Evolutionary conservation across 768 basidiomycete species (phyloP).

Genomic region (Kwoniella botswanensis): DNA sequence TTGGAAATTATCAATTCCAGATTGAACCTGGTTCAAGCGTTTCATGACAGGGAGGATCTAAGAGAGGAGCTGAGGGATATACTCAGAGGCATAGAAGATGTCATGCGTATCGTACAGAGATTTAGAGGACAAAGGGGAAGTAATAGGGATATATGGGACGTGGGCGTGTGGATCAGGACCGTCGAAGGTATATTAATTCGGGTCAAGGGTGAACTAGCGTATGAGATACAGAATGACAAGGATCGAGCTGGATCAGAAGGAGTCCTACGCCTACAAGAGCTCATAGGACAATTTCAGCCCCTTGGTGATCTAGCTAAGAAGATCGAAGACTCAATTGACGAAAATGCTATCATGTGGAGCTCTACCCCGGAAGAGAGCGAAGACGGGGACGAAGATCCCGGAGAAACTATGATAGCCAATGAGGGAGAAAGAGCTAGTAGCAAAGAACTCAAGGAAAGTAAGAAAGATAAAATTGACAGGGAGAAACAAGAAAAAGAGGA

Average conservation of each 20-base stretch:
- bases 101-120: conserved; percentile 52
- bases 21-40: conserved; percentile 50
- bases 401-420: conserved; percentile 16
- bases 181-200: conserved; percentile 30
- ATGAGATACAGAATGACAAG: conserved; percentile 4
- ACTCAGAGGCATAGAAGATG: conserved; percentile 42
- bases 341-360: conserved; percentile 31
- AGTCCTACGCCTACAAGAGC: conserved; percentile 16
- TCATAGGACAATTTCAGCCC: conserved; percentile 27
- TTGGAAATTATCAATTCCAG: conserved; percentile 41
- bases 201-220: conserved; percentile 33
- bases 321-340: conserved; percentile 48
- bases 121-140: conserved; percentile 44
- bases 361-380: conserved; percentile 29
- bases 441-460: conserved; percentile 27
- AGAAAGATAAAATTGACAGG: conserved; percentile 33
- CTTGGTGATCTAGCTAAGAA: conserved; percentile 30
- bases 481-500: conserved; percentile 34
- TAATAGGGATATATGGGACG: conserved; percentile 52
- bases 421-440: background rate
- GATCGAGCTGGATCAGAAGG: conserved; percentile 11
- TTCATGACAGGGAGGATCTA: conserved; percentile 43
- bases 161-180: conserved; percentile 41
- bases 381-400: conserved; percentile 26
- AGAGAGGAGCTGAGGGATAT: conserved; percentile 46